Evolutionary conservation across 805 yeast genomes (phyloP).

Genomic region (Candida yuanshanica): DNA sequence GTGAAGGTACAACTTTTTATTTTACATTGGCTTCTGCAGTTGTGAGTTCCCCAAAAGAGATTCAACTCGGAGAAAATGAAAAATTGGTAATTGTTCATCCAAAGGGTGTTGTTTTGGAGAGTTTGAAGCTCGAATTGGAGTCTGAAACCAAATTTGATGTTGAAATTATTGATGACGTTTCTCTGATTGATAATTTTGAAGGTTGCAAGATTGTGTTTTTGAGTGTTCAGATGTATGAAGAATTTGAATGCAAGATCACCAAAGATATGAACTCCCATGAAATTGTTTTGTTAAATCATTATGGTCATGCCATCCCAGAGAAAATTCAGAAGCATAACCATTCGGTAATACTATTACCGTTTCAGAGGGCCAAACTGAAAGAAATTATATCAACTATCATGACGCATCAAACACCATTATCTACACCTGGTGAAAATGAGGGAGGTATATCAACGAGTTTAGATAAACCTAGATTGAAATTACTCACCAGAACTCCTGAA

Average conservation of each 20-base stretch:
- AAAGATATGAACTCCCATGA: neutral
- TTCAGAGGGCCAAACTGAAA: conserved; percentile 9
- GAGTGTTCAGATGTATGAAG: conserved; percentile 6
- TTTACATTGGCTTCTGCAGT: conserved; percentile 51
- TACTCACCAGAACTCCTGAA: neutral
- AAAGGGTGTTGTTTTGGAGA: conserved; percentile 1
- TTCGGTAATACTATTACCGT: conserved; percentile 16
- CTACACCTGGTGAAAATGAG: neutral
- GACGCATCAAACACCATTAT: neutral
- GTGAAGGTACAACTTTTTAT: conserved; percentile 73
- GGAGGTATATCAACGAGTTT: neutral
- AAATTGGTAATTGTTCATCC: conserved; percentile 10
- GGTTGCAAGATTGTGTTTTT: conserved; percentile 9
- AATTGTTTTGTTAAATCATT: conserved; percentile 11
- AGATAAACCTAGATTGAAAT: neutral
- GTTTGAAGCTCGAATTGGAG: conserved; percentile 10
- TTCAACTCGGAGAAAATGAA: neutral
- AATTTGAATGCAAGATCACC: conserved; percentile 1
- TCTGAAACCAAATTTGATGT: conserved; percentile 3
- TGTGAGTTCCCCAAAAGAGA: neutral
- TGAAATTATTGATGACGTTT: conserved; percentile 1
- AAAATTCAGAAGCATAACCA: conserved; percentile 2
- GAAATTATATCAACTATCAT: conserved; percentile 1
- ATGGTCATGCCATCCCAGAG: conserved; percentile 9
- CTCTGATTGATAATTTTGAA: neutral